These are phyloP conservation scores for Schizochytrium sp. DNA, from an alignment of 108 stramenopile species.

Conservation along the genomic window DNA sequence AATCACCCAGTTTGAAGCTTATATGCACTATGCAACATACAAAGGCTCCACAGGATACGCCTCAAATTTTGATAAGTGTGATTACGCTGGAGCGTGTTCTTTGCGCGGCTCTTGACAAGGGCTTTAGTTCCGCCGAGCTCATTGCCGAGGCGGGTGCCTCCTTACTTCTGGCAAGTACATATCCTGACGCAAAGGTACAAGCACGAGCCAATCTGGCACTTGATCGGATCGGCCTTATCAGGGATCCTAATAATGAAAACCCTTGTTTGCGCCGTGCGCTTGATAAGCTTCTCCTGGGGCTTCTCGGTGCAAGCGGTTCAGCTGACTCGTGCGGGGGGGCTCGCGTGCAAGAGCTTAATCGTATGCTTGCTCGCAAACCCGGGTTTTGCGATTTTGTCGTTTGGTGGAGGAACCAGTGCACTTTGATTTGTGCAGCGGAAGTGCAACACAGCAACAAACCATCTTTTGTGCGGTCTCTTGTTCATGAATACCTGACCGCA, in stretches of 20 bases:
- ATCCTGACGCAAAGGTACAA: conserved; percentile 15
- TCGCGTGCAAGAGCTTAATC: neutral
- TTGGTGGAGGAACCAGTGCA: conserved; percentile 53
- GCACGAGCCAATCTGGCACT: conserved; percentile 1
- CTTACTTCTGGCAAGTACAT: conserved; percentile 31
- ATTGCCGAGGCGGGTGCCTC: conserved; percentile 42
- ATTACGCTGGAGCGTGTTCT: conserved; percentile 10
- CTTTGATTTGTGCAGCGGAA: neutral
- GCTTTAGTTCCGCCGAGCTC: conserved; percentile 30
- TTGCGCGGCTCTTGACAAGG: conserved; percentile 47
- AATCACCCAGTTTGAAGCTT: conserved; percentile 11
- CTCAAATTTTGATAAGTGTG: conserved; percentile 2
- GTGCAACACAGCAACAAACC: conserved; percentile 58
- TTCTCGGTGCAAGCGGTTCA: conserved; percentile 30
- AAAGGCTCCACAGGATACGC: conserved; percentile 1
- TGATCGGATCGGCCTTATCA: neutral
- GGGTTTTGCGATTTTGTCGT: conserved; percentile 12
- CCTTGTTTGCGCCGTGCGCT: conserved; percentile 47
- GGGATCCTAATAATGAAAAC: neutral
- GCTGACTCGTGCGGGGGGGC: conserved; percentile 46
- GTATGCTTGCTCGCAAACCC: neutral
- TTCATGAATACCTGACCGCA: conserved; percentile 36
- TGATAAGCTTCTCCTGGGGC: conserved; percentile 52
- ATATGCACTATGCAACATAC: conserved; percentile 29
- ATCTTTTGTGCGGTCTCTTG: conserved; percentile 43